Evolutionary conservation across 257 asterid species (phyloP).

Genomic region (Fraxinus americana): DNA sequence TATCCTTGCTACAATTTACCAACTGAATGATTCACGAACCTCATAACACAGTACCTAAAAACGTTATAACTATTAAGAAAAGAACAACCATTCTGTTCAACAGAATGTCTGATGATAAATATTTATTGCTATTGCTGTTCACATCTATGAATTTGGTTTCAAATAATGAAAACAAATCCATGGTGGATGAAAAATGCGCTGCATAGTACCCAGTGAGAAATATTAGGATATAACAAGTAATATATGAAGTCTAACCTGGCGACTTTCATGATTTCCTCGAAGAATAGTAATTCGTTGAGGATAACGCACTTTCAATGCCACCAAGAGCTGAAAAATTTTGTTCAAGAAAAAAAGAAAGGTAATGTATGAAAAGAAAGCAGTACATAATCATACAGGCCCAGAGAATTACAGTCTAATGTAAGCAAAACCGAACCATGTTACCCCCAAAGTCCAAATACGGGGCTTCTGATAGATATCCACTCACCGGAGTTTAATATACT

Average conservation of each 20-base stretch:
- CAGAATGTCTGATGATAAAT: not conserved
- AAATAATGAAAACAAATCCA: not conserved
- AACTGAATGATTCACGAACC: not conserved
- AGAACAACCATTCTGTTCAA: not conserved
- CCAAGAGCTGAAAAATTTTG: constrained; percentile 44
- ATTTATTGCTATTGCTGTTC: no score
- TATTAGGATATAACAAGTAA: not conserved
- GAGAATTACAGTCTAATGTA: not conserved
- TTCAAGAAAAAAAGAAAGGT: not conserved
- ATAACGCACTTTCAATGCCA: constrained; percentile 55
- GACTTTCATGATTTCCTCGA: constrained; percentile 85
- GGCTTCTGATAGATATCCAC: not conserved
- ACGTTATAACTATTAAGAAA: not conserved
- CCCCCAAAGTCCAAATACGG: not conserved
- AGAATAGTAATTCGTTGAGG: constrained; percentile 57
- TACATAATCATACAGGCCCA: not conserved
- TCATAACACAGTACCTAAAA: not conserved
- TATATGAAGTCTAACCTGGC: constrained; percentile 48
- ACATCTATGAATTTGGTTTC: not conserved
- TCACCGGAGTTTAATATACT: not conserved
- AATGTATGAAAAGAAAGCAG: not conserved
- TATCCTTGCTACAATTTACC: not conserved
- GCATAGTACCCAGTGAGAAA: not conserved
- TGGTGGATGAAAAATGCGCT: not conserved
- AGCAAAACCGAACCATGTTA: not conserved